These are phyloP conservation scores for Xanthoconium purpureum DNA, from an alignment of 768 basidiomycete genomes.

Conservation along the genomic window DNA sequence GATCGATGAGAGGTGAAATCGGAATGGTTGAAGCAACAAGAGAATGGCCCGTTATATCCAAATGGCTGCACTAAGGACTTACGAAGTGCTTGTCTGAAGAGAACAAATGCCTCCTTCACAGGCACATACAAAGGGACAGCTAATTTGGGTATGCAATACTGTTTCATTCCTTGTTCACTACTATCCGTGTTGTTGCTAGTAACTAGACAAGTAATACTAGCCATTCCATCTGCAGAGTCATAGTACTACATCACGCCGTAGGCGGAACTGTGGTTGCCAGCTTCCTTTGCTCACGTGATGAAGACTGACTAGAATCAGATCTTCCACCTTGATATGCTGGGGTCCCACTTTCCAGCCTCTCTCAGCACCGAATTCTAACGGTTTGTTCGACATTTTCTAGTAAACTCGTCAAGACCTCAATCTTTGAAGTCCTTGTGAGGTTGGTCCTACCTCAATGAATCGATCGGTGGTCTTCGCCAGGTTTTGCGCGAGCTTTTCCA, in stretches of 20 bases:
- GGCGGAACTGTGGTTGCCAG: conserved; percentile 71
- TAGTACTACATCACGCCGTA: conserved; percentile 25
- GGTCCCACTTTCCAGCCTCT: conserved; percentile 54
- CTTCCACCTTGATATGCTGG: conserved; percentile 54
- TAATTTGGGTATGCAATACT: neutral
- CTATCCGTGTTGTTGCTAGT: neutral
- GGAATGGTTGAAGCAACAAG: conserved; percentile 12
- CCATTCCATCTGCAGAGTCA: neutral
- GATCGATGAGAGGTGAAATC: neutral
- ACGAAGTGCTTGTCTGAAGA: neutral
- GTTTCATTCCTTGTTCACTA: neutral
- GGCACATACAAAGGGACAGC: conserved; percentile 1
- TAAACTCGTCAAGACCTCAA: neutral
- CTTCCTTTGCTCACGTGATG: conserved; percentile 77
- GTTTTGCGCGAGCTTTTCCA: conserved; percentile 65
- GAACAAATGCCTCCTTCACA: neutral
- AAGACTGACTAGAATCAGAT: conserved; percentile 68
- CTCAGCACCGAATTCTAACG: conserved; percentile 58
- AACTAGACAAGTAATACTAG: neutral
- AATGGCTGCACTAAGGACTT: neutral
- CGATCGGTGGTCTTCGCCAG: conserved; percentile 64
- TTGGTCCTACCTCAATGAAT: conserved; percentile 54
- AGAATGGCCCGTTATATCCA: conserved; percentile 6
- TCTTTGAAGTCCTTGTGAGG: neutral
- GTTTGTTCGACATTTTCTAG: conserved; percentile 48